Conservation (phyloP, 1,284 basidiomycete species). For the Mrakiaceae sp. region DNA sequence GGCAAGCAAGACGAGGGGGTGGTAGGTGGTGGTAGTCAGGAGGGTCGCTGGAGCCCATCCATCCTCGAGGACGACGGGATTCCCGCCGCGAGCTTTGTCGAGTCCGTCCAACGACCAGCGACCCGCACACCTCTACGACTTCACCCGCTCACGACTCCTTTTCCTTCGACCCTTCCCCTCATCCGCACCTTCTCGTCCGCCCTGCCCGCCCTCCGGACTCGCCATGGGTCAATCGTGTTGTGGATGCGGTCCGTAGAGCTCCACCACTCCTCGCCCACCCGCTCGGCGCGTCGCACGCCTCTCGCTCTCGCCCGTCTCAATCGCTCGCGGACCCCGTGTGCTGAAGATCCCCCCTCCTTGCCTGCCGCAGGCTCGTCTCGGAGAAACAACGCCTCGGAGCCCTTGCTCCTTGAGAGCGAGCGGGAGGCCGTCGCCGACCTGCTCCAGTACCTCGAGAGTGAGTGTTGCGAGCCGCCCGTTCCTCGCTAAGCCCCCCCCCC, state of each 20-base stretch:
- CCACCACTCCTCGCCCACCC: background rate
- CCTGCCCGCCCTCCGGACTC: too few relatives aligned
- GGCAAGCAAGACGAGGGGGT: too few relatives aligned
- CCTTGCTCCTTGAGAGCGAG: constrained; percentile 91
- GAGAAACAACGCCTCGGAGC: constrained; percentile 61
- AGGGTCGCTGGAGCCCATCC: too few relatives aligned
- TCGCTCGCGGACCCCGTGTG: background rate
- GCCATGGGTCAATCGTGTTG: too few relatives aligned
- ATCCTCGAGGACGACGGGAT: too few relatives aligned
- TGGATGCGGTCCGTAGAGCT: background rate
- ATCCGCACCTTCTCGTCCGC: too few relatives aligned
- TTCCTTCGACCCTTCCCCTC: too few relatives aligned
- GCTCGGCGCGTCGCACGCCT: background rate
- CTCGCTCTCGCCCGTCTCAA: background rate
- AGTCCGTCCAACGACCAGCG: too few relatives aligned
- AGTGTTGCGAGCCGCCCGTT: constrained; percentile 28
- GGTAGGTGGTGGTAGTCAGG: too few relatives aligned
- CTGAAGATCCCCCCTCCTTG: background rate
- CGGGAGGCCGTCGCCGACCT: constrained; percentile 96
- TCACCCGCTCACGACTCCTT: too few relatives aligned
- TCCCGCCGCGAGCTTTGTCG: too few relatives aligned
- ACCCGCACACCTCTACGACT: too few relatives aligned
- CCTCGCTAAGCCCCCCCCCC: background rate
- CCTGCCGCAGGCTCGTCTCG: constrained; percentile 8
- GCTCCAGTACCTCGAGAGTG: constrained; percentile 95